Percentiles rank a stretch among this genome's conserved stretches.
Conservation (phyloP, 2,329 filamentous ascomycete genomes). For the Cladosporium sphaerospermum region DNA sequence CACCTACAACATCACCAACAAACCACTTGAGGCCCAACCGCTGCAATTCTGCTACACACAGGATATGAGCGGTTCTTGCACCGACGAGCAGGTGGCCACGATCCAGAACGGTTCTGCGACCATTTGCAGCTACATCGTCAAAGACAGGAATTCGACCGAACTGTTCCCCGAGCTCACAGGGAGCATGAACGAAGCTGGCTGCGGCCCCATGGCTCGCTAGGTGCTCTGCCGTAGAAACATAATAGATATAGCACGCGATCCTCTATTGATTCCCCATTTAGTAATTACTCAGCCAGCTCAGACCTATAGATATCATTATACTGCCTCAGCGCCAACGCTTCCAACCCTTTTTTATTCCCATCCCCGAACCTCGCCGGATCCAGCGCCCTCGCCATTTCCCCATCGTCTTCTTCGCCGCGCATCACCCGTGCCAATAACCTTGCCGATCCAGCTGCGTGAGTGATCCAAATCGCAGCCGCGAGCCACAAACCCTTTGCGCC, state of each 20-base stretch:
- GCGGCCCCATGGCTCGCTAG: not conserved
- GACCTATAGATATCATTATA: not conserved
- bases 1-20: conserved; percentile 11
- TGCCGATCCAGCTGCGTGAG: conserved; percentile 30
- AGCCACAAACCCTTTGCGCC: conserved; percentile 25
- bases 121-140: conserved; percentile 17
- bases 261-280: too few species aligned
- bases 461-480: conserved; percentile 33
- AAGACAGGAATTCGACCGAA: conserved; percentile 16
- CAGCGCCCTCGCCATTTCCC: not conserved
- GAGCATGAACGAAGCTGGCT: not conserved
- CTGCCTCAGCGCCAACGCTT: not conserved
- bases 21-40: conserved; percentile 10
- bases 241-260: too few species aligned
- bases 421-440: conserved; percentile 20
- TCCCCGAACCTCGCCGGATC: not conserved
- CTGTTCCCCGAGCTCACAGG: conserved; percentile 15
- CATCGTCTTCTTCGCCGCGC: not conserved
- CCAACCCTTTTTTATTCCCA: not conserved
- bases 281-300: not conserved
- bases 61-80: conserved; percentile 13
- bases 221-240: too few species aligned
- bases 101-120: conserved; percentile 14
- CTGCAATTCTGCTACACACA: conserved; percentile 16
- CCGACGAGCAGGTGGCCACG: conserved; percentile 14